Conservation (phyloP, 163 green algal genomes). For the Picocystis sp. region DNA sequence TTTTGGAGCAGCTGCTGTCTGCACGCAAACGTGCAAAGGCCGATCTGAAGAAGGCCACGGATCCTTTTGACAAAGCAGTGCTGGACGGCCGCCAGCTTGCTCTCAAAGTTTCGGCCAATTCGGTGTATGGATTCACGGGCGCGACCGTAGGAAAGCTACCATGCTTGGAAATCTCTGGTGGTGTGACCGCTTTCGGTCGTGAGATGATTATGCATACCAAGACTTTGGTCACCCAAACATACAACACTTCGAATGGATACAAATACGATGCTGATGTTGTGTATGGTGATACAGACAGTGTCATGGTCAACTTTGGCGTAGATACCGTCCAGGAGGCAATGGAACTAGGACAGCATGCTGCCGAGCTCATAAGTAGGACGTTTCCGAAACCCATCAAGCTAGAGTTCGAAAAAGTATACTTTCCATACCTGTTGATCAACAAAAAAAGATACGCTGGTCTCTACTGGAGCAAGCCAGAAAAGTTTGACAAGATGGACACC, state of each 20-base stretch:
- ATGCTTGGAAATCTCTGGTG: slow-evolving; percentile 83
- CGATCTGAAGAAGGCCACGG: slow-evolving; percentile 58
- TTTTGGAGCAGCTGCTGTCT: slow-evolving; percentile 84
- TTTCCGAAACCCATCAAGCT: slow-evolving; percentile 88
- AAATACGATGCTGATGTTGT: slow-evolving; percentile 48
- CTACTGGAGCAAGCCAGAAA: slow-evolving; percentile 81
- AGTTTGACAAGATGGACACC: slow-evolving; percentile 95
- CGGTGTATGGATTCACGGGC: slow-evolving; percentile 85
- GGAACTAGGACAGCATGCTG: slow-evolving; percentile 76
- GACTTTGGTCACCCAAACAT: slow-evolving; percentile 47
- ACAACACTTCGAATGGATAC: slow-evolving; percentile 70
- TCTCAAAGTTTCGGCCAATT: slow-evolving; percentile 77
- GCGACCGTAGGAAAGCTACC: slow-evolving; percentile 89
- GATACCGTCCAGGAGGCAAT: slow-evolving; percentile 63
- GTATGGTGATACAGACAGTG: slow-evolving; percentile 93
- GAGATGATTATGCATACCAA: slow-evolving; percentile 90
- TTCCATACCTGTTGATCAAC: slow-evolving; percentile 94
- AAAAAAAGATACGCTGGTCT: slow-evolving; percentile 99
- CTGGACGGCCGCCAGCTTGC: slow-evolving; percentile 90
- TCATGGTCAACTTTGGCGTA: slow-evolving; percentile 90
- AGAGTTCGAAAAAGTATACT: slow-evolving; percentile 97
- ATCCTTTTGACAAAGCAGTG: slow-evolving; percentile 84
- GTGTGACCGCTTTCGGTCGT: slow-evolving; percentile 67
- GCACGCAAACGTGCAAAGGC: slow-evolving; percentile 65
- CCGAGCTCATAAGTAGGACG: slow-evolving; percentile 56